phyloP scores from a whole-genome alignment of 1,284 basidiomycete species.

The Clitocybe nebularis region DNA sequence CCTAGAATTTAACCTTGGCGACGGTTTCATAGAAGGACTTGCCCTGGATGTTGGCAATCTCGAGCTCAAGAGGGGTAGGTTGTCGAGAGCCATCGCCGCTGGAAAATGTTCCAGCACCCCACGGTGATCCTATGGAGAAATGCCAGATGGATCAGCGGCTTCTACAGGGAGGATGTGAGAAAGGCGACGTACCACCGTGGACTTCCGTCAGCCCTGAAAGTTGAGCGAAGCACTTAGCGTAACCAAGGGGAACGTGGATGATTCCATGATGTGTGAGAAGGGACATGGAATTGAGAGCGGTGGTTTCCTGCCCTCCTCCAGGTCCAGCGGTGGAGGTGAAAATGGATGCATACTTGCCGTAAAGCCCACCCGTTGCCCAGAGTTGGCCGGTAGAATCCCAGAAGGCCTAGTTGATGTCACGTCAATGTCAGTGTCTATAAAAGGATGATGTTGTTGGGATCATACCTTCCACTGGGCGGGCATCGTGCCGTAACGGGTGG shows the following conservation, averaged over 20 bases:
- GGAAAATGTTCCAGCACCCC: conserved; percentile 71
- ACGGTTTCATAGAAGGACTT: conserved; percentile 51
- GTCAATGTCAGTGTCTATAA: conserved; percentile 9
- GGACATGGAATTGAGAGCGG: conserved; percentile 61
- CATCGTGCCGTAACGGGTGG: conserved; percentile 75
- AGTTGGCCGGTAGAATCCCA: conserved; percentile 79
- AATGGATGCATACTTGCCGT: conserved; percentile 77
- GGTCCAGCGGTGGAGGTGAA: conserved; percentile 67
- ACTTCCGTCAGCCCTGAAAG: conserved; percentile 59
- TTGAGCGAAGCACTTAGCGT: conserved; percentile 53
- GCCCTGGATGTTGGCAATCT: conserved; percentile 66
- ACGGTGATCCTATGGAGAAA: conserved; percentile 47
- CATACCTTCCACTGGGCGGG: conserved; percentile 68
- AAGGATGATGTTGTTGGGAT: background rate
- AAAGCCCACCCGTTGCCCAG: conserved; percentile 71
- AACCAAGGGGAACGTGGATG: conserved; percentile 78
- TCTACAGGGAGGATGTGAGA: background rate
- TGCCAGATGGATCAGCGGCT: background rate
- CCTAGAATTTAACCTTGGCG: conserved; percentile 32
- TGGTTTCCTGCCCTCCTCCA: conserved; percentile 76
- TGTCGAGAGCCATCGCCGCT: conserved; percentile 61
- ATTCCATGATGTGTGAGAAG: conserved; percentile 82
- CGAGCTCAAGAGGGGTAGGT: conserved; percentile 60
- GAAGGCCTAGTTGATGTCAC: conserved; percentile 48
- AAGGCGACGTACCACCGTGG: conserved; percentile 58